These are phyloP conservation scores for Galerina sulciceps DNA, from an alignment of 768 basidiomycete genomes.

Conservation along the genomic window DNA sequence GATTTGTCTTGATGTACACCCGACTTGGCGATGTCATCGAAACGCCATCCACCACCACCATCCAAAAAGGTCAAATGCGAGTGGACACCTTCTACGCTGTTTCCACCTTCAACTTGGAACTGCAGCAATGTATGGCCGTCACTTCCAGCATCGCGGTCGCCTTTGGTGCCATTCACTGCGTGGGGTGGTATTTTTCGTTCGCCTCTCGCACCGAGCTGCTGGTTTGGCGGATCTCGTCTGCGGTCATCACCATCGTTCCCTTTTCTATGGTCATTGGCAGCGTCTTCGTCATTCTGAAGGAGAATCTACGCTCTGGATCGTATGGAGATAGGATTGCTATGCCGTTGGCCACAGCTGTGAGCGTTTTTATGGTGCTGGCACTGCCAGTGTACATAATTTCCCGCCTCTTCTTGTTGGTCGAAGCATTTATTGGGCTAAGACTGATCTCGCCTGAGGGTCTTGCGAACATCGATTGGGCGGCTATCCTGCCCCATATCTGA, in stretches of 20 bases:
- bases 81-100: constrained; percentile 5
- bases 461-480: not conserved
- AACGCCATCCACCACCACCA: not conserved
- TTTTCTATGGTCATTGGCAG: not conserved
- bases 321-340: not conserved
- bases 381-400: not conserved
- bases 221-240: constrained; percentile 1
- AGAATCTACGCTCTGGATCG: too few relatives aligned
- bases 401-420: not conserved
- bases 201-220: not conserved
- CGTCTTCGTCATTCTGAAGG: not conserved
- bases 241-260: not conserved
- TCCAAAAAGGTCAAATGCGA: not conserved
- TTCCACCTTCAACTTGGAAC: not conserved
- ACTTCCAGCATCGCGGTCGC: not conserved
- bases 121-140: not conserved
- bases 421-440: not conserved
- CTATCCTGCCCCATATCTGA: not conserved
- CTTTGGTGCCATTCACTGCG: constrained; percentile 14
- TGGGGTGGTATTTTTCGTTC: constrained; percentile 7
- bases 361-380: not conserved
- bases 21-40: not conserved
- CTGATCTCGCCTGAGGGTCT: not conserved
- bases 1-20: not conserved
- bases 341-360: not conserved